These are phyloP conservation scores for Diddensiella santjacobensis DNA, from an alignment of 805 yeast genomes.

Conservation along the genomic window DNA sequence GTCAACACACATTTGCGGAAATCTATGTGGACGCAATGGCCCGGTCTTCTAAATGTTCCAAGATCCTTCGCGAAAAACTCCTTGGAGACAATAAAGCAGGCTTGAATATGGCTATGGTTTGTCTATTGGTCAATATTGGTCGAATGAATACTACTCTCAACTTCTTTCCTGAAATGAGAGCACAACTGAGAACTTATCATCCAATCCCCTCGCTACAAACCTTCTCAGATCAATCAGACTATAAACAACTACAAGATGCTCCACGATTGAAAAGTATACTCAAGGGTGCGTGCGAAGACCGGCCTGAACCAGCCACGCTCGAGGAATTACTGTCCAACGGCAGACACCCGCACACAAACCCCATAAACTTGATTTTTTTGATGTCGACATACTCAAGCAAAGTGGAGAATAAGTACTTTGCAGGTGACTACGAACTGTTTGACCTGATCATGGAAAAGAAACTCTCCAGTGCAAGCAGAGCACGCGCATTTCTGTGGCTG, in stretches of 20 bases:
- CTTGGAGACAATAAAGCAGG: slow-evolving; percentile 59
- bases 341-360: slow-evolving; percentile 50
- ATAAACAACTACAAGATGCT: slow-evolving; percentile 87
- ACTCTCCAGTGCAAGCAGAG: slow-evolving; percentile 62
- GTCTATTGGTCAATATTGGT: slow-evolving; percentile 85
- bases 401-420: slow-evolving; percentile 42
- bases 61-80: slow-evolving; percentile 73
- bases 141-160: slow-evolving; percentile 93
- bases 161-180: slow-evolving; percentile 90
- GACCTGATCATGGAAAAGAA: slow-evolving; percentile 66
- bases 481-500: slow-evolving; percentile 76
- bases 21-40: slow-evolving; percentile 78
- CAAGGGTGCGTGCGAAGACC: slow-evolving; percentile 79
- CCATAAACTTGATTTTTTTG: slow-evolving; percentile 72
- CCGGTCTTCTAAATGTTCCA: slow-evolving; percentile 77
- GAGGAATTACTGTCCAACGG: slow-evolving; percentile 42
- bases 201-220: slow-evolving; percentile 88
- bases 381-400: slow-evolving; percentile 59
- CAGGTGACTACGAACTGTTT: slow-evolving; percentile 51
- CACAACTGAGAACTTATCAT: slow-evolving; percentile 88
- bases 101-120: slow-evolving; percentile 71
- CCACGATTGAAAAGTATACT: slow-evolving; percentile 87
- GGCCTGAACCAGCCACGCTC: slow-evolving; percentile 45
- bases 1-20: slow-evolving; percentile 73
- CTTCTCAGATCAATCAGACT: slow-evolving; percentile 50